Evolutionary conservation across 768 basidiomycete species (phyloP).

Genomic region (Suillus variegatus): DNA sequence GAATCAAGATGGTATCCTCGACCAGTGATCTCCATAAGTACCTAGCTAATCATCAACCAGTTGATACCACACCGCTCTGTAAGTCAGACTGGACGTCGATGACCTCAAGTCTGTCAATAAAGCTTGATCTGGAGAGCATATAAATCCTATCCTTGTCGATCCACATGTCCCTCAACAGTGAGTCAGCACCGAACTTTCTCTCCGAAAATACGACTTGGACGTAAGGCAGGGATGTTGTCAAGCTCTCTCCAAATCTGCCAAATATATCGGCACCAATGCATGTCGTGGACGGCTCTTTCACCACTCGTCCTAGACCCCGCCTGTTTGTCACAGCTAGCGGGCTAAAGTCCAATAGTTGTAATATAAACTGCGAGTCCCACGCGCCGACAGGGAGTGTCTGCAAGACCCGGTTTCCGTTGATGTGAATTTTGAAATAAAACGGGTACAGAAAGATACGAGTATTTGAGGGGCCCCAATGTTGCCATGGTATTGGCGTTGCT

Average conservation of each 20-base stretch:
- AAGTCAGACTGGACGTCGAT: background rate
- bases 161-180: background rate
- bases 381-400: no score
- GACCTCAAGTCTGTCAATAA: background rate
- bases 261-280: no score
- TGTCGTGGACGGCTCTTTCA: no score
- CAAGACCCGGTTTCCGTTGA: no score
- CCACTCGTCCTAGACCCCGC: no score
- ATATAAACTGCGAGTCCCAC: no score
- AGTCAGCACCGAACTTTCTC: background rate
- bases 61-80: background rate
- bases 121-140: background rate
- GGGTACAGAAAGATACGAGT: no score
- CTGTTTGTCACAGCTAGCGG: no score
- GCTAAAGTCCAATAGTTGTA: no score
- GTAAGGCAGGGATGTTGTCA: background rate
- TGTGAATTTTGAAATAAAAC: no score
- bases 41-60: background rate
- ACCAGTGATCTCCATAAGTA: background rate
- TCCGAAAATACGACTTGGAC: background rate
- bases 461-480: no score
- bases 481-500: no score
- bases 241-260: background rate
- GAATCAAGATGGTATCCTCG: background rate
- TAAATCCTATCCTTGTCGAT: background rate